Percentiles rank a stretch among this genome's conserved stretches.
These are phyloP conservation scores for Puccinia sorghi DNA, from an alignment of 1,284 basidiomycete species.

Conservation along the genomic window DNA sequence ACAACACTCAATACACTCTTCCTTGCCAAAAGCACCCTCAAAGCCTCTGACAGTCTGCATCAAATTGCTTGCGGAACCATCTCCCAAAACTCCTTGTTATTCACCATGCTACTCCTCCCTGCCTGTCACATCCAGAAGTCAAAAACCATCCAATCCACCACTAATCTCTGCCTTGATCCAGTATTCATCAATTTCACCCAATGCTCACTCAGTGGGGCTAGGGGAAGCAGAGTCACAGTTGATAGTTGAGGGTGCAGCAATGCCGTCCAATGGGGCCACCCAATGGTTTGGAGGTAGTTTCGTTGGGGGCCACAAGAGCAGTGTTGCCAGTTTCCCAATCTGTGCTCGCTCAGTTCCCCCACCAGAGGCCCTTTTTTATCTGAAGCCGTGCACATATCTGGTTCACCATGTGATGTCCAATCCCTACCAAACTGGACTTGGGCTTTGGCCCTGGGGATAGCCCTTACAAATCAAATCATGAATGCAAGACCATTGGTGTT, in stretches of 20 bases:
- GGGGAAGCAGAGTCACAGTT: constrained; percentile 51
- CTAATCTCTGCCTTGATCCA: not conserved
- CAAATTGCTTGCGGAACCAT: constrained; percentile 30
- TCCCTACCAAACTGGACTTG: constrained; percentile 65
- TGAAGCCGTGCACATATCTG: constrained; percentile 83
- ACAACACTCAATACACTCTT: not conserved
- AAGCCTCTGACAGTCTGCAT: not conserved
- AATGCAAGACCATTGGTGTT: too few species aligned
- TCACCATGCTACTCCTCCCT: constrained; percentile 31
- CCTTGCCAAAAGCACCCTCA: constrained; percentile 3
- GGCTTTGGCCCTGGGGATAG: too few species aligned
- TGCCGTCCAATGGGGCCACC: constrained; percentile 54
- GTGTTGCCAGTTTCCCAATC: constrained; percentile 78
- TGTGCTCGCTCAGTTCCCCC: constrained; percentile 74
- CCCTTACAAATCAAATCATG: too few species aligned
- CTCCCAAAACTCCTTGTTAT: constrained; percentile 23
- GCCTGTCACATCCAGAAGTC: not conserved
- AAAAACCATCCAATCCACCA: not conserved
- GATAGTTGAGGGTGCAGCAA: constrained; percentile 47
- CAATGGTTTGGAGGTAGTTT: constrained; percentile 61
- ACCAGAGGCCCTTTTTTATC: constrained; percentile 74
- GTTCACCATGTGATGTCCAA: constrained; percentile 71
- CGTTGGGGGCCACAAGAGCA: constrained; percentile 78
- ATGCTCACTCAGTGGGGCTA: constrained; percentile 21
- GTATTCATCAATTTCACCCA: constrained; percentile 29